Conservation (phyloP, 2,329 filamentous ascomycete species). For the Neoarthrinium moseri region DNA sequence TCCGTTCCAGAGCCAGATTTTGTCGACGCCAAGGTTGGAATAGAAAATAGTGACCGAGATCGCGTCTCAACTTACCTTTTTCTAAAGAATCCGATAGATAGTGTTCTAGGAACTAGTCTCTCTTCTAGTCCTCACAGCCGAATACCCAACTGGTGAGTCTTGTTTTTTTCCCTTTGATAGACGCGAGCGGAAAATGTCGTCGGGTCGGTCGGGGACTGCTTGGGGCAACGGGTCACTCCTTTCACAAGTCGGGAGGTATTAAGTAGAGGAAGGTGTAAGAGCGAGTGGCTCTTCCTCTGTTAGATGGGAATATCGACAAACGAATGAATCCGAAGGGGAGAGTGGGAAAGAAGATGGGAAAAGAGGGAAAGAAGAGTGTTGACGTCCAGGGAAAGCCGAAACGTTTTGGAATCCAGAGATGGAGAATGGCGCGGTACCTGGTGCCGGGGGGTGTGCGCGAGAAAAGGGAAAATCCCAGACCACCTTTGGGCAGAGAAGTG, state of each 20-base stretch:
- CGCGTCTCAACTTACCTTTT: too few relatives aligned
- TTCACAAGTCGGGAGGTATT: slow-evolving; percentile 21
- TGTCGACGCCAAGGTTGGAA: too few relatives aligned
- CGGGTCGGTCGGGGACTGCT: slow-evolving; percentile 10
- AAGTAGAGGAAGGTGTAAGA: slow-evolving; percentile 33
- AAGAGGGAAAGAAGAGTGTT: slow-evolving; percentile 25
- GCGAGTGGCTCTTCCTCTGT: slow-evolving; percentile 33
- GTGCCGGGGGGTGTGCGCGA: not conserved
- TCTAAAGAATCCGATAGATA: too few relatives aligned
- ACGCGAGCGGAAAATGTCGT: slow-evolving; percentile 7
- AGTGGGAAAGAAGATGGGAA: slow-evolving; percentile 21
- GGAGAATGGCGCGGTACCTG: not conserved
- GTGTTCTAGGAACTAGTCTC: too few relatives aligned
- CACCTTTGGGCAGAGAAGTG: too few relatives aligned
- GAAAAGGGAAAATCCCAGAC: slow-evolving; percentile 4
- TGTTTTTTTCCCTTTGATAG: not conserved
- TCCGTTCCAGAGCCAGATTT: too few relatives aligned
- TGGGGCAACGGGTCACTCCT: slow-evolving; percentile 11
- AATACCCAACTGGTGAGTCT: not conserved
- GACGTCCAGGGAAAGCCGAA: slow-evolving; percentile 33
- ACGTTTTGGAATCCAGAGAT: slow-evolving; percentile 32
- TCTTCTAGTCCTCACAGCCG: not conserved
- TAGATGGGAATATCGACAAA: slow-evolving; percentile 31
- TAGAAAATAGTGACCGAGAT: too few relatives aligned
- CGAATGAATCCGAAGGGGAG: slow-evolving; percentile 35